Evolutionary conservation across 2,329 filamentous ascomycete species (phyloP), one percentile per base, ranked within the genome.

Genomic region (Aspergillus eucalypticola): DNA sequence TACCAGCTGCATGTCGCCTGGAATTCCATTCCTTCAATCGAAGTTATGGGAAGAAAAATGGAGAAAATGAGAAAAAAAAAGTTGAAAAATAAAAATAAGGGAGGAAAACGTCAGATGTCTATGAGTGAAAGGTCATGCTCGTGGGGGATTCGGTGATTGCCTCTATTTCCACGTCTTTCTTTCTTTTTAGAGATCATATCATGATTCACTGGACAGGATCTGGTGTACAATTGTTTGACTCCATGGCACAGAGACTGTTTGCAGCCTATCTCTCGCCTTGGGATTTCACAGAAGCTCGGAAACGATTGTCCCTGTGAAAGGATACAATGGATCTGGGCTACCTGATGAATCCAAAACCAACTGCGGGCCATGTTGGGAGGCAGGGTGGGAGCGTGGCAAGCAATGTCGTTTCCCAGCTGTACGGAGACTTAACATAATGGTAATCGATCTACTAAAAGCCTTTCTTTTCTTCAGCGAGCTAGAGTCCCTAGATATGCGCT

Each of bases 281-380:
- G 25, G n/a, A 27, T n/a, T 1, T n/a, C 46, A 29, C 46, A 10
- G 46, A 21, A 50, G 46, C 46, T 29, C 7, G 15, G 15, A 27
- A 50, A 3, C 2, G 44, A 50, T 11, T 50, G 25, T 29, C 8
- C 8, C 13, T 19, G 17, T 15, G 41, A 0, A 19, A 13, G 41
- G 41, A 21, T 1, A 44, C 41, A 44, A 13, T 23, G 17, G 41
- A 21, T 23, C 13, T 50, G 25, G n/a, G 46, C 46, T 50, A 11
- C 10, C 5, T 17, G 21, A 27, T 25, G 8, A 17, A 49, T 49
- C 23, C 38, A 8, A 41, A 8, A 41, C 55, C 35, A 38, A 54
- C 51, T 46, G 46, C 59, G 25, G 55, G 55, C 8, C 25, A 25
- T 25, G 56, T 54, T 62, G 53, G 56, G 49, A 38, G 54, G 39